Conservation (phyloP, 2,329 filamentous ascomycete genomes). For the Colletotrichum camelliae region DNA sequence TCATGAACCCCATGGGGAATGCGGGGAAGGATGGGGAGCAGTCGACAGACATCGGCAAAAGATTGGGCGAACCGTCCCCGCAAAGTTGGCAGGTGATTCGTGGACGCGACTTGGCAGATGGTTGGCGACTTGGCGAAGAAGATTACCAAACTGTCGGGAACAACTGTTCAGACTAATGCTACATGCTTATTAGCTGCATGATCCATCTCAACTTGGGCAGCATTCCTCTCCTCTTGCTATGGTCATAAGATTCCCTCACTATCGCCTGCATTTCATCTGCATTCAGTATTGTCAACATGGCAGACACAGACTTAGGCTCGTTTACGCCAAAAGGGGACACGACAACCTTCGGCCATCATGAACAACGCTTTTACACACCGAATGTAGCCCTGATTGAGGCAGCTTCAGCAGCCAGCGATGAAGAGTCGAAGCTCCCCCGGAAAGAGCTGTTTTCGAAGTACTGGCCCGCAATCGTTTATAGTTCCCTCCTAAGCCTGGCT, state of each 20-base stretch:
- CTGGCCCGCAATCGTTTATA: slow-evolving; percentile 32
- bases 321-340: neutral
- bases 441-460: slow-evolving; percentile 37
- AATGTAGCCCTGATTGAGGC: slow-evolving; percentile 37
- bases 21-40: neutral
- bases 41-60: neutral
- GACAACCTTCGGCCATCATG: slow-evolving; percentile 24
- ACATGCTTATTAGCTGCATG: neutral
- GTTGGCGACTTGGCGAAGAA: neutral
- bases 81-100: neutral
- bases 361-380: slow-evolving; percentile 27
- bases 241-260: neutral
- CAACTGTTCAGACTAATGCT: neutral
- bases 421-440: slow-evolving; percentile 30
- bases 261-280: neutral
- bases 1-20: neutral
- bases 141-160: neutral
- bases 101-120: neutral
- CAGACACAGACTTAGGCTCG: neutral
- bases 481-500: slow-evolving; percentile 33
- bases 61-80: neutral
- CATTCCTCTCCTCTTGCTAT: neutral
- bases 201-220: neutral
- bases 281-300: neutral
- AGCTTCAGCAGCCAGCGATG: slow-evolving; percentile 33